These are phyloP conservation scores for Gossypium herbaceum DNA, from an alignment of 345 rosid genomes.

Conservation along the genomic window DNA sequence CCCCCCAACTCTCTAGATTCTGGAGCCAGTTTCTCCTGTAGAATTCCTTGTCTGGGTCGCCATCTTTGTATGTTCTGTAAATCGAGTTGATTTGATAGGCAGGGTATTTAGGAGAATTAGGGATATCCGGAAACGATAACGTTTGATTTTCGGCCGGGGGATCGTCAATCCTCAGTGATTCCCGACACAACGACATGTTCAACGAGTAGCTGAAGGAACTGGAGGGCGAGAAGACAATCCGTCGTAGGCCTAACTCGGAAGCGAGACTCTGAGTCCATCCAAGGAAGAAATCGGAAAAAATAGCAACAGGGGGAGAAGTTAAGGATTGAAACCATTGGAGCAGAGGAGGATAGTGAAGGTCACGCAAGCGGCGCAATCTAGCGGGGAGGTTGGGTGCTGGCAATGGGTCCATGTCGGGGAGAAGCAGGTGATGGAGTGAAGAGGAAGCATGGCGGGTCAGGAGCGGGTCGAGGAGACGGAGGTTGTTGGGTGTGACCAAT, in stretches of 20 bases:
- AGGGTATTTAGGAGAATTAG: conserved; percentile 38
- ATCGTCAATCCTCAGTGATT: conserved; percentile 24
- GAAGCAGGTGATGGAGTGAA: conserved; percentile 28
- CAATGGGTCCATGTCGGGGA: conserved; percentile 20
- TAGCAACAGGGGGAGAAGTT: conserved; percentile 48
- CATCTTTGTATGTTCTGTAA: conserved; percentile 25
- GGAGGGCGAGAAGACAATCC: conserved; percentile 58
- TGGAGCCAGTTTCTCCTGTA: conserved; percentile 25
- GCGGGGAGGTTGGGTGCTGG: background rate
- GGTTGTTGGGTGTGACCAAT: conserved; percentile 39
- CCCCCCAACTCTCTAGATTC: conserved; percentile 48
- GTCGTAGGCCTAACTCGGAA: conserved; percentile 32
- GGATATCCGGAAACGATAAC: conserved; percentile 34
- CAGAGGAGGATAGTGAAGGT: conserved; percentile 37
- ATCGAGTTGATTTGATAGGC: conserved; percentile 31
- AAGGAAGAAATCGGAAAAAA: conserved; percentile 60
- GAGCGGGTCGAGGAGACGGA: conserved; percentile 37
- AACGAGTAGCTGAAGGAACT: conserved; percentile 36
- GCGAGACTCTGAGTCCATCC: conserved; percentile 65
- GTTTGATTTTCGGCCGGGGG: conserved; percentile 7
- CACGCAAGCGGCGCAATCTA: conserved; percentile 27
- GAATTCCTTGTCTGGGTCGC: conserved; percentile 37
- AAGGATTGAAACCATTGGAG: conserved; percentile 40
- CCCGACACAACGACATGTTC: conserved; percentile 21
- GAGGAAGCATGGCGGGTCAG: conserved; percentile 28